Conservation (phyloP, 2,329 filamentous ascomycete species). For the Claviceps sp. region DNA sequence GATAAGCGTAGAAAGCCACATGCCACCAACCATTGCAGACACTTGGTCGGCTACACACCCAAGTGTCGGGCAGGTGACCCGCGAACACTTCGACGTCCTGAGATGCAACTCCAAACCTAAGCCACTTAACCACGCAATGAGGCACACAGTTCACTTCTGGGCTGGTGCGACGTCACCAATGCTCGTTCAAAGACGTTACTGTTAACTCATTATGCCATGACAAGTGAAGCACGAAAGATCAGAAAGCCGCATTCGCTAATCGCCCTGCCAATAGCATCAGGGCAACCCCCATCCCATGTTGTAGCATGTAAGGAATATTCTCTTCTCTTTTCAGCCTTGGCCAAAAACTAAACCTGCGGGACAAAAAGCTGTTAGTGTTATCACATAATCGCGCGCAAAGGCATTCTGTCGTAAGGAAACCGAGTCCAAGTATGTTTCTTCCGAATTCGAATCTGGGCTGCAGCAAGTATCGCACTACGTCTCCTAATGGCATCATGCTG, state of each 20-base stretch:
- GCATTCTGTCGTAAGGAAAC: neutral
- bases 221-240: too few species aligned
- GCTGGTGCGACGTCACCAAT: too few species aligned
- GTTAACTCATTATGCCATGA: too few species aligned
- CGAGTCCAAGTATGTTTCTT: neutral
- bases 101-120: neutral
- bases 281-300: neutral
- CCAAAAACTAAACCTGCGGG: neutral
- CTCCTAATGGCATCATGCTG: neutral
- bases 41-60: neutral
- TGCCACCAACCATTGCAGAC: neutral
- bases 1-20: neutral
- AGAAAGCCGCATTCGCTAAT: too few species aligned
- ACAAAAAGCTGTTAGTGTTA: neutral
- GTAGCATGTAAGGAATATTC: neutral
- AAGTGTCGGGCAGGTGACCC: constrained; percentile 1
- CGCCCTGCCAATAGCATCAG: too few species aligned
- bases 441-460: neutral
- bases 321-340: neutral
- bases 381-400: neutral
- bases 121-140: neutral
- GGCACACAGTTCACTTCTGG: too few species aligned
- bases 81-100: neutral
- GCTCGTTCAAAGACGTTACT: too few species aligned
- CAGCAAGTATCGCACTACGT: neutral